Evolutionary conservation across 192 early-diverging fungal species (phyloP), one percentile per base, ranked within the genome.

Genomic region (Rhizophagus sp.): DNA sequence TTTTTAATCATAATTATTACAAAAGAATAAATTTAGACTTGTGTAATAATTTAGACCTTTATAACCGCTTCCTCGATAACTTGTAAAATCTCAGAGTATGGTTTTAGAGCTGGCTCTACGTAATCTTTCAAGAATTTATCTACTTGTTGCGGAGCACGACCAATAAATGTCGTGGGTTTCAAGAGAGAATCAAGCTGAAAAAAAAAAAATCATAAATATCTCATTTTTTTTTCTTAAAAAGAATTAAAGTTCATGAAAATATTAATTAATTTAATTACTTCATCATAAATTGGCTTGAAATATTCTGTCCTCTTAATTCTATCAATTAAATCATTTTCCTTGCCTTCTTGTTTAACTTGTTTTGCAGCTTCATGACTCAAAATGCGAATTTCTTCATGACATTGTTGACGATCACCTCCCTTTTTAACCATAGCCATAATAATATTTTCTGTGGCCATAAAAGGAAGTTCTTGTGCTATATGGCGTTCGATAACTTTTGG

Each of bases 401-500:
- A 98, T 71, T 91, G 92, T 84, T 99, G 97, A 63, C 97, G 88
- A 85, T 99, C 96, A 39, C 95, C 98, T 57, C 95, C 96, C 83
- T 92, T 93, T 89, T 96, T 96, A 61, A 98, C 97, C 92, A 98
- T 96, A 49, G 95, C 97, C 97, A 99, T 99, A 86, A 99, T 99
- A 70, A 99, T 90, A 87, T 99, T 99, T 85, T 99, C 98, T 27
- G 98, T 99, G n/a, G 98, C 98, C 98, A 98, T 99, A 85, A 99
- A 99, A 66, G 98, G 98, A 61, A 99, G 87, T 85, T 99, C 98
- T 85, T 96, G 95, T 74, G 84, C 77, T 85, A 99, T 98, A 44
- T 96, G 92, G 52, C 94, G 92, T 49, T 87, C 90, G 84, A 99
- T 99, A 57, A 97, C 95, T 85, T 95, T 90, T 68, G 97, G 97